These are phyloP conservation scores for Magnolia changhungtana DNA, from an alignment of 164 flowering plant genomes.

Conservation along the genomic window DNA sequence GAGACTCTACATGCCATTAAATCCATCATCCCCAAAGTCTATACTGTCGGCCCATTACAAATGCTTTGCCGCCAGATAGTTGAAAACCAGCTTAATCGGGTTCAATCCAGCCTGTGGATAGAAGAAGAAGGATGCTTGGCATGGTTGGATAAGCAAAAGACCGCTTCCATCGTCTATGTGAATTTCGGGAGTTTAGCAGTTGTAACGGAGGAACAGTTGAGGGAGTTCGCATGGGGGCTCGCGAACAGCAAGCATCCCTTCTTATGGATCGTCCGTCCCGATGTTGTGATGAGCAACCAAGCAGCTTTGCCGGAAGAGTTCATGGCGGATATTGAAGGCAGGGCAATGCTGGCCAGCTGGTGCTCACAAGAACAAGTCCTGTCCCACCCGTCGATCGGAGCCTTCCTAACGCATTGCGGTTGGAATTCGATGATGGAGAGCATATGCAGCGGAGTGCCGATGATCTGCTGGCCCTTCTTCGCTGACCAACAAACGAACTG, in stretches of 20 bases:
- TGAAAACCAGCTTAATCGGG: not conserved
- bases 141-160: conserved; percentile 27
- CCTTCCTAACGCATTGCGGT: conserved; percentile 32
- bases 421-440: conserved; percentile 33
- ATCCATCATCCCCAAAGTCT: not conserved
- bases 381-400: conserved; percentile 28
- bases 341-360: conserved; percentile 9
- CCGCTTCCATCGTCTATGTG: conserved; percentile 28
- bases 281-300: conserved; percentile 34
- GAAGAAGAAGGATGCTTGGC: conserved; percentile 26
- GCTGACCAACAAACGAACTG: conserved; percentile 24
- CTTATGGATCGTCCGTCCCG: conserved; percentile 49
- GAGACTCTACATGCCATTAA: conserved; percentile 13
- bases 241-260: conserved; percentile 31
- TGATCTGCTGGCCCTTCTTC: conserved; percentile 29
- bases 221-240: conserved; percentile 43
- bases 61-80: not conserved
- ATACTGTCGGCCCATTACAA: conserved; percentile 26
- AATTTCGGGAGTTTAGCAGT: conserved; percentile 35
- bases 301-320: conserved; percentile 8
- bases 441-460: conserved; percentile 23
- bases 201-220: conserved; percentile 20
- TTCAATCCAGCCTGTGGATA: conserved; percentile 23
- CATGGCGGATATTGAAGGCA: not conserved
- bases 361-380: conserved; percentile 21